phyloP scores from a whole-genome alignment of 108 stramenopile genomes.

The Cylindrotheca fusiformis region DNA sequence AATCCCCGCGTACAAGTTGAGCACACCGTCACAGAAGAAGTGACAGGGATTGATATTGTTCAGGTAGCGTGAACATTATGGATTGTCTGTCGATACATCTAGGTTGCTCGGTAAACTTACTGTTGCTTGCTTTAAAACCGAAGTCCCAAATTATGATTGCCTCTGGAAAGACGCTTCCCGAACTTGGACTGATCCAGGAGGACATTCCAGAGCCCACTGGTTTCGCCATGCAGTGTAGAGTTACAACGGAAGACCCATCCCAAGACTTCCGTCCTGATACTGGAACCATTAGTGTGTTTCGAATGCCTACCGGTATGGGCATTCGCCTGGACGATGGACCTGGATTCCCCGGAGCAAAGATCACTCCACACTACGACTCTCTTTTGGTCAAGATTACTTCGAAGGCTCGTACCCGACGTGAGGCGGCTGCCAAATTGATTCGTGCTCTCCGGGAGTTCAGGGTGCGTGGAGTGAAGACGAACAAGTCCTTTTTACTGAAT shows the following conservation, averaged over 20 bases:
- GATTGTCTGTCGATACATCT: too few relatives aligned
- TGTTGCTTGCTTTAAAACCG: too few relatives aligned
- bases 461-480: slow-evolving; percentile 85
- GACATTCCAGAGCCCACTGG: slow-evolving; percentile 62
- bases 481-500: slow-evolving; percentile 85
- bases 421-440: slow-evolving; percentile 79
- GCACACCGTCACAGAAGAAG: slow-evolving; percentile 92
- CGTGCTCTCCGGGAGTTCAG: slow-evolving; percentile 84
- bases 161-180: slow-evolving; percentile 79
- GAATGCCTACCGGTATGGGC: slow-evolving; percentile 91
- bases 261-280: slow-evolving; percentile 93
- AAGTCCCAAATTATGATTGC: slow-evolving; percentile 88
- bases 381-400: slow-evolving; percentile 88
- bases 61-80: too few relatives aligned
- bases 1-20: slow-evolving; percentile 93
- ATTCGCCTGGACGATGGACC: slow-evolving; percentile 92
- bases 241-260: slow-evolving; percentile 93
- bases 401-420: slow-evolving; percentile 70
- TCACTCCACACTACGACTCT: slow-evolving; percentile 82
- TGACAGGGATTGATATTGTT: slow-evolving; percentile 90
- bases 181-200: slow-evolving; percentile 73
- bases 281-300: slow-evolving; percentile 89
- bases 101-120: too few relatives aligned
- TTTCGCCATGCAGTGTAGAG: slow-evolving; percentile 94
- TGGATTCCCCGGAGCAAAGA: slow-evolving; percentile 54